Evolutionary conservation across 768 basidiomycete genomes (phyloP), one percentile per base, ranked within the genome.

Genomic region (Obba rivulosa): DNA sequence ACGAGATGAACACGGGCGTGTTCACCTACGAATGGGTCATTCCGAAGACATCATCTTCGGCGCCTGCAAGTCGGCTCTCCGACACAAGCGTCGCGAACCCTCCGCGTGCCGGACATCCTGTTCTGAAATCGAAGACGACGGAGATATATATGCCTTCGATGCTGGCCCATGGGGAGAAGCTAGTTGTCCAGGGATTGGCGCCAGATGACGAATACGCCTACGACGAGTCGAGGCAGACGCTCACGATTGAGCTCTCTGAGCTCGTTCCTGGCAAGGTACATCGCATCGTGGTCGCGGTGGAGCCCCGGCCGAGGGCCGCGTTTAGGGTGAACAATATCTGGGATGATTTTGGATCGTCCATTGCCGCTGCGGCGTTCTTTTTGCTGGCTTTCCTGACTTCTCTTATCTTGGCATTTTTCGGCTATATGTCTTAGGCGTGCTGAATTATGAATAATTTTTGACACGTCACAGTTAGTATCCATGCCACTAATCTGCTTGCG

Each of bases 121-220:
- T 56, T 8, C 63, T 81, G 24, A 66, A 61, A 21, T 74, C 81
- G n/a, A 64, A 72, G 41, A 81, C 87, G 59, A 91, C 90, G n/a
- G 89, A 92, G 66, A 80, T 94, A 24, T 95, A 83, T 67, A 54
- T 91, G 7, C 90, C 92, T 0, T 75, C 79, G 1, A 61, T 75
- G 52, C 68, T 92, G 34, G 72, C 80, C 1, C 75, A 73, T 16
- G 77, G 75, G 0, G 69, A 84, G 47, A 72, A 73, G 50, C 60
- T 93, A 14, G 57, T 79, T 14, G 76, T 92, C 0, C 63, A 71
- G 22, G 83, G 85, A 0, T 70, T 87, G 2, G 66, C 64, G 16
- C 52, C 69, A 3, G 73, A 66, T 0, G 83, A 86, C 49, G 61
- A 57, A 18, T 83, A 79, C 61, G 45, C 54, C 3, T 79, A 90